Conservation (phyloP, 495 filamentous ascomycete species). For the Tuber brumale region DNA sequence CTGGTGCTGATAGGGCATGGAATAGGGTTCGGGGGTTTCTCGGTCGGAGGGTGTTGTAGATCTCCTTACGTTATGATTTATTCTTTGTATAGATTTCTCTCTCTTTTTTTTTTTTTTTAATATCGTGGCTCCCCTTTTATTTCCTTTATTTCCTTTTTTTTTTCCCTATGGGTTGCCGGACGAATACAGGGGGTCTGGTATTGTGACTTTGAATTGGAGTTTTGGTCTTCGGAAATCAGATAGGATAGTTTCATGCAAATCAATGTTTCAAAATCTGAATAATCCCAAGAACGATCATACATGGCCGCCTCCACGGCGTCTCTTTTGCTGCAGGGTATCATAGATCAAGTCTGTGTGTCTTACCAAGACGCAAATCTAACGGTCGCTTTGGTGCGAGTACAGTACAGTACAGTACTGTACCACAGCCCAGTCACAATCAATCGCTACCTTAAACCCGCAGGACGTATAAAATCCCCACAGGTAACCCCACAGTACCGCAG, state of each 20-base stretch:
- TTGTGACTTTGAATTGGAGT: not conserved
- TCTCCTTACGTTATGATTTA: not conserved
- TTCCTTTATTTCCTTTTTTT: not conserved
- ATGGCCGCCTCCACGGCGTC: not conserved
- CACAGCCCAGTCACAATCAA: not conserved
- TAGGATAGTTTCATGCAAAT: not conserved
- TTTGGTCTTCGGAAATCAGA: not conserved
- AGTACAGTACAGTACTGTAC: too few relatives aligned
- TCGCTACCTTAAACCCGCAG: not conserved
- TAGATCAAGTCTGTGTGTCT: not conserved
- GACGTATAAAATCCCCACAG: not conserved
- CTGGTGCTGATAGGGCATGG: not conserved
- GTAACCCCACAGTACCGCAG: not conserved
- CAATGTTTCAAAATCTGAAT: not conserved
- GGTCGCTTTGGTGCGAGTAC: not conserved
- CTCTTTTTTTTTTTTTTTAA: not conserved
- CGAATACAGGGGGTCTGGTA: not conserved
- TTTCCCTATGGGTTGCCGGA: not conserved
- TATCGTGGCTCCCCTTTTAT: not conserved
- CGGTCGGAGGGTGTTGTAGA: not conserved
- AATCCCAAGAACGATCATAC: not conserved
- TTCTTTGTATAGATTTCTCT: not conserved
- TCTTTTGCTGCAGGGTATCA: not conserved
- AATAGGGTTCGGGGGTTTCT: slow-evolving; percentile 1
- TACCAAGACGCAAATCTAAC: not conserved